Conservation (phyloP, 805 yeast species). For the Ogataea salicorniae region DNA sequence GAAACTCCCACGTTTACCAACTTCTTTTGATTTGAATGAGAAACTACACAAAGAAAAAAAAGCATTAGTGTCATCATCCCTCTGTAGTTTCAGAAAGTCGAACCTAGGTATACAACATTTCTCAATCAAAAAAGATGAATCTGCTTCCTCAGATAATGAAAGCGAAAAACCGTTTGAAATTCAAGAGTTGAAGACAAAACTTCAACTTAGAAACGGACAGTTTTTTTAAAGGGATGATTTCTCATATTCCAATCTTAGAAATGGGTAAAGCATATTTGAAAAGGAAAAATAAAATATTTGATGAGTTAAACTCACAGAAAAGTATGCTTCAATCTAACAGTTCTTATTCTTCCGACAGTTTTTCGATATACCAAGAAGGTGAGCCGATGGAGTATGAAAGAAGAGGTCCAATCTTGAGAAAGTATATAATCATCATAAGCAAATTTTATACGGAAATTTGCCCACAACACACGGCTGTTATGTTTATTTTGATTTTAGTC, state of each 20-base stretch:
- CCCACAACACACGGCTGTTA: constrained; percentile 11
- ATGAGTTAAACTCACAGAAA: constrained; percentile 11
- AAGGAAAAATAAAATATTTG: neutral
- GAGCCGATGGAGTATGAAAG: neutral
- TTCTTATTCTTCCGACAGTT: constrained; percentile 2
- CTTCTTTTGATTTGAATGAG: neutral
- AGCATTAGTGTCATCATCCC: constrained; percentile 1
- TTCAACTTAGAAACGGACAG: neutral
- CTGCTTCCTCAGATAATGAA: neutral
- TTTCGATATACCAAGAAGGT: neutral
- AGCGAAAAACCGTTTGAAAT: neutral
- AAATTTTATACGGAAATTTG: constrained; percentile 2
- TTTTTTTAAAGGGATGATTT: neutral
- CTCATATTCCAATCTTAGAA: constrained; percentile 1
- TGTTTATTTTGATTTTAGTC: constrained; percentile 17
- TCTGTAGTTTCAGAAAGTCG: constrained; percentile 12
- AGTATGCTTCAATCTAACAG: constrained; percentile 1
- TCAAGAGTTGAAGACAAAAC: neutral
- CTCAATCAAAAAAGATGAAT: constrained; percentile 7
- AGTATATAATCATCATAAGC: neutral
- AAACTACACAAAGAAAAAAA: neutral
- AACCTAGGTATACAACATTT: constrained; percentile 16
- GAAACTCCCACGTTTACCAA: neutral
- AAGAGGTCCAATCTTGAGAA: neutral
- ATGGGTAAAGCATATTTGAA: constrained; percentile 8